Conservation (phyloP, 2,329 filamentous ascomycete species). For the Cladosporium sp. region DNA sequence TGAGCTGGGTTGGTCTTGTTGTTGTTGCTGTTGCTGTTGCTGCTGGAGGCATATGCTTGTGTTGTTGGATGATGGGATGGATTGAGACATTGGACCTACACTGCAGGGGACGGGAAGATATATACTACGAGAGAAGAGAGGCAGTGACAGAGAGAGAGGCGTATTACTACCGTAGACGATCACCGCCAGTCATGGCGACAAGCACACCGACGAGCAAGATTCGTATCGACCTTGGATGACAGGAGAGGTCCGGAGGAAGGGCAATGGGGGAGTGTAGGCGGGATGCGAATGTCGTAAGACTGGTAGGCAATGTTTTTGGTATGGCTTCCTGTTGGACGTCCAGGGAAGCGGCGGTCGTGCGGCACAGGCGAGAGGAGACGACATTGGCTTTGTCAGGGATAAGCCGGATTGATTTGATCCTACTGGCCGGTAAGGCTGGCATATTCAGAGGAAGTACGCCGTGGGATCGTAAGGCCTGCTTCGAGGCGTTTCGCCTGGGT, state of each 20-base stretch:
- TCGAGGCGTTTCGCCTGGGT: not conserved
- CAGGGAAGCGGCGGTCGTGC: conserved; percentile 5
- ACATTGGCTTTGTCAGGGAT: not conserved
- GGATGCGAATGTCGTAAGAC: conserved; percentile 11
- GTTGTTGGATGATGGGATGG: conserved; percentile 1
- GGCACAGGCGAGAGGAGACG: not conserved
- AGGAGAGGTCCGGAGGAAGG: conserved; percentile 7
- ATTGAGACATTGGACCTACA: not conserved
- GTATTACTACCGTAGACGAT: not conserved
- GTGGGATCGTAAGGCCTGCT: not conserved
- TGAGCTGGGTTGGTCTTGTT: not conserved
- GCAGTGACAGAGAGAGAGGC: not conserved
- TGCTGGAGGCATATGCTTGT: conserved; percentile 3
- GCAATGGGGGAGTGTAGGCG: conserved; percentile 10
- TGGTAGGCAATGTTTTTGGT: not conserved
- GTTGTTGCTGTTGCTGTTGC: no score
- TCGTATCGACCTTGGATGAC: not conserved
- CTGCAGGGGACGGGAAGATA: not conserved
- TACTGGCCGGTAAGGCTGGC: not conserved
- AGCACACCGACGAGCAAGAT: conserved; percentile 3
- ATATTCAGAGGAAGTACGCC: not conserved
- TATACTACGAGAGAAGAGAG: conserved; percentile 6
- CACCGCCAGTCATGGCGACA: not conserved
- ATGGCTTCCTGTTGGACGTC: not conserved
- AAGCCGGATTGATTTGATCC: conserved; percentile 2